A percentile compares a stretch with the other conserved stretches of the same genome.
Evolutionary conservation across 345 rosid genomes (phyloP).

Genomic region (Balakata baccata): DNA sequence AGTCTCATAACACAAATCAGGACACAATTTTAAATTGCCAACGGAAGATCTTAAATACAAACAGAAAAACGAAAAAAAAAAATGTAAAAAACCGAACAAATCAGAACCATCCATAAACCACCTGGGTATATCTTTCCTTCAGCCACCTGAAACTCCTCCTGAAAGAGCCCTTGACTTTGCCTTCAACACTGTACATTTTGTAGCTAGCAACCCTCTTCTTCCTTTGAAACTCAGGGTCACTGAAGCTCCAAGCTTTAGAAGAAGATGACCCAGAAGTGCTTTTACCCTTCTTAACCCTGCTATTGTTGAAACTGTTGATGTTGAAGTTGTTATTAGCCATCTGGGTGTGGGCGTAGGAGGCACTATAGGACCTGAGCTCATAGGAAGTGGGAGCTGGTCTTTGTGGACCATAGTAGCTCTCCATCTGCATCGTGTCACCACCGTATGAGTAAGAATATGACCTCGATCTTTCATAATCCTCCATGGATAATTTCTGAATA

Average conservation of each 20-base stretch:
- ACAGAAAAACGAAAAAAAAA: neutral
- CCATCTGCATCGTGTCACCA: conserved; percentile 51
- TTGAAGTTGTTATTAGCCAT: conserved; percentile 28
- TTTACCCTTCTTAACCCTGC: conserved; percentile 49
- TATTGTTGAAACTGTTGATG: conserved; percentile 2
- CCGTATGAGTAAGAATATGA: conserved; percentile 38
- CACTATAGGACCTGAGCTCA: conserved; percentile 62
- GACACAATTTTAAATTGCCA: conserved; percentile 10
- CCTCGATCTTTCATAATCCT: conserved; percentile 54
- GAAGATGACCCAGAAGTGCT: conserved; percentile 36
- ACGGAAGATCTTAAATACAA: conserved; percentile 17
- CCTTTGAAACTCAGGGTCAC: conserved; percentile 85
- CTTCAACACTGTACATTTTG: conserved; percentile 80
- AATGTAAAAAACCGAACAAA: neutral
- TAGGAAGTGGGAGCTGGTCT: conserved; percentile 31
- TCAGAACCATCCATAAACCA: conserved; percentile 86
- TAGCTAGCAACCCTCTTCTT: conserved; percentile 94
- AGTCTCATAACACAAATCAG: conserved; percentile 8
- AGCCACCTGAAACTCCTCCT: conserved; percentile 90
- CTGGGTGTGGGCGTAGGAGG: conserved; percentile 53
- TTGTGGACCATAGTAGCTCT: conserved; percentile 46
- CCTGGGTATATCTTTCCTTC: conserved; percentile 65
- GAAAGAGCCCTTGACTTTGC: conserved; percentile 82
- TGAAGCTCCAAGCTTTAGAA: conserved; percentile 53
- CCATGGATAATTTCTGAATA: conserved; percentile 40